Evolutionary conservation across 2,329 filamentous ascomycete species (phyloP).

Genomic region (Diaporthe caulivora): DNA sequence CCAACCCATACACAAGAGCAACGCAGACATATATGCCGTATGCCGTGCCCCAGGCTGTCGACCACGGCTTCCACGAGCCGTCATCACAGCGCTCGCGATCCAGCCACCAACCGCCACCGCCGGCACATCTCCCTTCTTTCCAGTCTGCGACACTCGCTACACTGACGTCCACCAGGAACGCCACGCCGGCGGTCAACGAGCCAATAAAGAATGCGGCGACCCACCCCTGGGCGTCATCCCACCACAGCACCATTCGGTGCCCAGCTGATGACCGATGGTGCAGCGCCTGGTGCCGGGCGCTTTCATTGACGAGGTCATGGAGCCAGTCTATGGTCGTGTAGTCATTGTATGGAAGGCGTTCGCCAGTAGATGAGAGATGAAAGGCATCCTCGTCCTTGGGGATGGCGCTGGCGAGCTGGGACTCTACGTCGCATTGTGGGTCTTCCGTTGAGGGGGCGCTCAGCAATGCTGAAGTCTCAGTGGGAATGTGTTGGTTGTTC

Average conservation of each 20-base stretch:
- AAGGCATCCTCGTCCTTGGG: conserved; percentile 52
- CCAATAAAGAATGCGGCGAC: conserved; percentile 66
- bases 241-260: conserved; percentile 57
- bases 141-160: conserved; percentile 67
- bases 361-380: conserved; percentile 58
- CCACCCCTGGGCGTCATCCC: conserved; percentile 67
- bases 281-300: conserved; percentile 54
- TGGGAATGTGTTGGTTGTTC: not conserved
- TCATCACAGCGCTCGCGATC: conserved; percentile 64
- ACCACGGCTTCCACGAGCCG: conserved; percentile 58
- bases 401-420: conserved; percentile 44
- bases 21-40: conserved; percentile 46
- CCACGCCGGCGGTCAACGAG: conserved; percentile 65
- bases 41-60: conserved; percentile 41
- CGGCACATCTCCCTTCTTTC: conserved; percentile 66
- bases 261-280: conserved; percentile 41
- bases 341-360: conserved; percentile 70
- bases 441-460: not conserved
- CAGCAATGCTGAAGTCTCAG: conserved; percentile 1
- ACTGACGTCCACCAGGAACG: conserved; percentile 64
- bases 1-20: conserved; percentile 44
- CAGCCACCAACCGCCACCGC: conserved; percentile 53
- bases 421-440: conserved; percentile 39
- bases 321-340: conserved; percentile 74
- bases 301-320: conserved; percentile 70